Evolutionary conservation across 2,329 filamentous ascomycete species (phyloP).

Genomic region (Waltergamsia citrina): DNA sequence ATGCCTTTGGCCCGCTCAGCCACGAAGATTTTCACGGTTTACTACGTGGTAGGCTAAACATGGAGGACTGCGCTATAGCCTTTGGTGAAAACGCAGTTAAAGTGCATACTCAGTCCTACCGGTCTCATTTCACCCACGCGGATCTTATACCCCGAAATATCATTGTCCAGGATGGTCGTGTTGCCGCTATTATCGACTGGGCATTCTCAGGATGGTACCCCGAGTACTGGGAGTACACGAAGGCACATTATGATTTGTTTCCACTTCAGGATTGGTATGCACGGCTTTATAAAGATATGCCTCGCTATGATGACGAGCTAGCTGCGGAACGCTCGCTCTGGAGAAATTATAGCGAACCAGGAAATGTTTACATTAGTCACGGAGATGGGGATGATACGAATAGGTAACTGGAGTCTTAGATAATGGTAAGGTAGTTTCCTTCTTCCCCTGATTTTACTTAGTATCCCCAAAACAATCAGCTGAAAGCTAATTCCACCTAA

Average conservation of each 20-base stretch:
- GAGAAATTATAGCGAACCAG: too few relatives aligned
- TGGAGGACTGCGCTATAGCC: constrained; percentile 12
- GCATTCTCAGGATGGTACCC: constrained; percentile 23
- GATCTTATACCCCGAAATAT: constrained; percentile 16
- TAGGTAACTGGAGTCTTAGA: too few relatives aligned
- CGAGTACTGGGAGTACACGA: constrained; percentile 21
- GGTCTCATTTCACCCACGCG: constrained; percentile 14
- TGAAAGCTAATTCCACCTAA: too few relatives aligned
- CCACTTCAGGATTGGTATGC: constrained; percentile 10
- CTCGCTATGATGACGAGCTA: constrained; percentile 14
- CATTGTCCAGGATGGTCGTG: constrained; percentile 13
- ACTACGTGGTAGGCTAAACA: constrained; percentile 9
- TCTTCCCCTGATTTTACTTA: too few relatives aligned
- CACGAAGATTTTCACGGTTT: constrained; percentile 15
- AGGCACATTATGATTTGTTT: constrained; percentile 13
- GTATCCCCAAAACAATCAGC: too few relatives aligned
- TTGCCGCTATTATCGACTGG: constrained; percentile 20
- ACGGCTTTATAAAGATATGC: constrained; percentile 10
- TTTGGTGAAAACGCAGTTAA: constrained; percentile 12
- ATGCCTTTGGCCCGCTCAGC: constrained; percentile 14
- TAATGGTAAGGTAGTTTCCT: too few relatives aligned
- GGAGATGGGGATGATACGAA: too few relatives aligned
- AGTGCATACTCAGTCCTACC: constrained; percentile 13
- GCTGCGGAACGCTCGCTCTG: constrained; percentile 12
- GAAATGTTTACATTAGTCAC: too few relatives aligned